Base-by-base conservation (phyloP, 1,284 basidiomycete genomes). In the Ustilago curta region DNA sequence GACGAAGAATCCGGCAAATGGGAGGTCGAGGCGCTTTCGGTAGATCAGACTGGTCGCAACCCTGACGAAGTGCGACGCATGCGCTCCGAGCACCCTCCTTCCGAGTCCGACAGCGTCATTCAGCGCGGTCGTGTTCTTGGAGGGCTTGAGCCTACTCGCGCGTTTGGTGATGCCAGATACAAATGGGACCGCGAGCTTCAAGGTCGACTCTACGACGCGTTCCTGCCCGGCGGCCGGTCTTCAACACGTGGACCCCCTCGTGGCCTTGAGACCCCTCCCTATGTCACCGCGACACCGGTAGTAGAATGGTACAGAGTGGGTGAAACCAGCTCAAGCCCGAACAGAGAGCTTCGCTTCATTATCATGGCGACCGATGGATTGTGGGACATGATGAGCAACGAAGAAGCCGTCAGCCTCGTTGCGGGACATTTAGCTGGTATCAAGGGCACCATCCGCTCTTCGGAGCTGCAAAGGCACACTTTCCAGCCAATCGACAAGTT, bases 1-100 rank as follows among this genome's bases (percentile, higher is more conserved):
- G 78, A 84, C 52, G 74, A 77, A 47, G 71, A 77, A 14, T 86
- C 77, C 0, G 77, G 83, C 35, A 86, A 87, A 65, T 98, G 95
- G 95, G 89, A 91, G 57, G 92, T 95, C 21, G 95, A 97, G 84
- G 93, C 94, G 21, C 88, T 99, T 65, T 93, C 90, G 37, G 93
- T 97, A 83, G 97, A 99, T 84, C 95, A 98, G 87, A 98, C 95
- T 11, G 96, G 94, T 29, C 89, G 93, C 67, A 98, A 96, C 84
- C 90, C 89, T 12, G 91, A 90, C 61, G 96, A 99, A 86, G 86
- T 88, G n/a, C 79, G 77, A 48, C 68, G 97, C 63, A 90, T 99
- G 76, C 91, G 90, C 77, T 90, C 90, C 5, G 95, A 99, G 85
- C 97, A 99, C 47, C 84, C 84, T 2, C 83, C 88, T 43, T 90